A percentile compares a stretch with the other conserved stretches of the same genome.
Conservation (phyloP, 768 basidiomycete genomes). For the Fomitopsis pulvina region DNA sequence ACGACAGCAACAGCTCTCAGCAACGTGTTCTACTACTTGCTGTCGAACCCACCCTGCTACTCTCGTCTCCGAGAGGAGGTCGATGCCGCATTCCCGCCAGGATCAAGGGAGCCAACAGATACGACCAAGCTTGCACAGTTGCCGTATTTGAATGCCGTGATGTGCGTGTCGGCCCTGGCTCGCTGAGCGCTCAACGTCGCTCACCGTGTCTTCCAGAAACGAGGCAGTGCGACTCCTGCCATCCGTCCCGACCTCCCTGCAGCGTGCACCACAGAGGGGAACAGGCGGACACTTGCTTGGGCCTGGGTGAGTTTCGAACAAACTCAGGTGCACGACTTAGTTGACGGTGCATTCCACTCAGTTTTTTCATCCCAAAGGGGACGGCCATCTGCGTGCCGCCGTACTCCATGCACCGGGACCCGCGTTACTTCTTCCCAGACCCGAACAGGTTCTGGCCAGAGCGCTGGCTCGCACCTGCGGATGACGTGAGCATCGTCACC, state of each 20-base stretch:
- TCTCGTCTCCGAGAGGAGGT: slow-evolving; percentile 35
- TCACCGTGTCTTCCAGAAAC: slow-evolving; percentile 26
- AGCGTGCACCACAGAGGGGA: slow-evolving; percentile 28
- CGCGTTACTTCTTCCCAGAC: slow-evolving; percentile 37
- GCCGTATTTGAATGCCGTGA: slow-evolving; percentile 29
- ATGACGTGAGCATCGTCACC: slow-evolving; percentile 6
- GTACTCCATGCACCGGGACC: slow-evolving; percentile 37
- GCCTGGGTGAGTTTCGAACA: slow-evolving; percentile 18
- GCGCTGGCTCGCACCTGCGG: slow-evolving; percentile 27
- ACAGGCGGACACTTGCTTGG: slow-evolving; percentile 28
- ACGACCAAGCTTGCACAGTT: slow-evolving; percentile 16
- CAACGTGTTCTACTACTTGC: slow-evolving; percentile 33
- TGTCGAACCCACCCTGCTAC: slow-evolving; percentile 31
- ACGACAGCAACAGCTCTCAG: slow-evolving; percentile 36
- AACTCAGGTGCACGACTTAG: slow-evolving; percentile 2
- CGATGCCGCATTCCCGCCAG: slow-evolving; percentile 26
- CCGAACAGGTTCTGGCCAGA: slow-evolving; percentile 37
- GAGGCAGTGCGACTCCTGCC: slow-evolving; percentile 42
- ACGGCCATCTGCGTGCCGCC: slow-evolving; percentile 30
- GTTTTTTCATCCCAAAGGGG: slow-evolving; percentile 37
- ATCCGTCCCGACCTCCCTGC: slow-evolving; percentile 33
- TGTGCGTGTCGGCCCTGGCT: slow-evolving; percentile 17
- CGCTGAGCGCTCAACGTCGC: neutral
- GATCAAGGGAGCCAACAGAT: slow-evolving; percentile 17
- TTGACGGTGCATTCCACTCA: neutral